Evolutionary conservation across 441 rosid genomes (phyloP).

Genomic region (Euphorbia neoarborescens): DNA sequence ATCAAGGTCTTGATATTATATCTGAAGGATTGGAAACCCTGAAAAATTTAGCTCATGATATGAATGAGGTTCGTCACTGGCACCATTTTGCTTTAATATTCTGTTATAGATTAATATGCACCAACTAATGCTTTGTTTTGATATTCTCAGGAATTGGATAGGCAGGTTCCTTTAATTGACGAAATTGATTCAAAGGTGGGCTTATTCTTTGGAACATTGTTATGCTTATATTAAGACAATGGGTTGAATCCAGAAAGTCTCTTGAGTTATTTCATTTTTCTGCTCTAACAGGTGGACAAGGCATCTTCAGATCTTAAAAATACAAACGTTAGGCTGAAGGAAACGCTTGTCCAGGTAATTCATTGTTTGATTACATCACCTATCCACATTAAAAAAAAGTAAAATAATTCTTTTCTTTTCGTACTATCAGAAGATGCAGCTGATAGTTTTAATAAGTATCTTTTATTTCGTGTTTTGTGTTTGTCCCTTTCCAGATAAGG

Average conservation of each 20-base stretch:
- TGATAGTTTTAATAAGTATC: neutral
- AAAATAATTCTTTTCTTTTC: neutral
- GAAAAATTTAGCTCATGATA: constrained; percentile 76
- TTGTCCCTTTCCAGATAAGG: constrained; percentile 43
- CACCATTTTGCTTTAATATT: neutral
- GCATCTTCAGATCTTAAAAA: constrained; percentile 75
- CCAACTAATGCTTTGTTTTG: neutral
- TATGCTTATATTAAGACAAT: constrained; percentile 1
- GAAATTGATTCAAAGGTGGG: constrained; percentile 76
- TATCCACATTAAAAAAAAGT: no score
- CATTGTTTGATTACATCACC: neutral
- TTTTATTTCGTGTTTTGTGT: neutral
- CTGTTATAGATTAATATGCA: neutral
- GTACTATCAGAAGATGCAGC: neutral
- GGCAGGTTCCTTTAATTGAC: constrained; percentile 86
- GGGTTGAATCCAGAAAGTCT: neutral
- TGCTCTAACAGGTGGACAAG: constrained; percentile 51
- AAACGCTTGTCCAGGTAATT: constrained; percentile 71
- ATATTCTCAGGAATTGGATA: constrained; percentile 60
- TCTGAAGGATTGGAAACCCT: constrained; percentile 72
- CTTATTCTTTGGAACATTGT: constrained; percentile 1
- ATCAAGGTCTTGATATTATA: constrained; percentile 78
- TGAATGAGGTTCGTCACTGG: constrained; percentile 57
- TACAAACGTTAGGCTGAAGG: constrained; percentile 76
- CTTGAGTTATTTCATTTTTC: neutral